Conservation (phyloP, 2,329 filamentous ascomycete species). For the Fusarium dimerum region DNA sequence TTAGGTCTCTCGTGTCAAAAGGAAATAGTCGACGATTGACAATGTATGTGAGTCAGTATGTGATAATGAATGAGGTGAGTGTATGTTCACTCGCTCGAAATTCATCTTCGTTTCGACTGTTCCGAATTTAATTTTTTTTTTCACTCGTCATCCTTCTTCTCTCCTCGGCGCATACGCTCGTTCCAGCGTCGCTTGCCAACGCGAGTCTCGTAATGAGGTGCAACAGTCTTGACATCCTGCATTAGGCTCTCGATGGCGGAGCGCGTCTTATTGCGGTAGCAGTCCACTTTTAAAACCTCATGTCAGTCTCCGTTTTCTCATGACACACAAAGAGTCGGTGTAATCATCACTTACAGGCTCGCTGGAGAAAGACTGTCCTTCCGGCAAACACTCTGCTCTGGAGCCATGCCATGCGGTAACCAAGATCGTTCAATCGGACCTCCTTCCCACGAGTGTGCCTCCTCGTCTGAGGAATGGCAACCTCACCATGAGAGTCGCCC, state of each 20-base stretch:
- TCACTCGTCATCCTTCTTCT: slow-evolving; percentile 33
- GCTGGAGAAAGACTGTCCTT: slow-evolving; percentile 83
- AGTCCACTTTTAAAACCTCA: slow-evolving; percentile 70
- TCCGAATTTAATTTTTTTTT: slow-evolving; percentile 2
- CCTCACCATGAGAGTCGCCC: slow-evolving; percentile 69
- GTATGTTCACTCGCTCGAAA: too few species aligned
- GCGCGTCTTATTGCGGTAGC: slow-evolving; percentile 89
- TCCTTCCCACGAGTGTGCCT: slow-evolving; percentile 74
- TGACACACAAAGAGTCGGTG: background rate
- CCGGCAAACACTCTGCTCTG: slow-evolving; percentile 91
- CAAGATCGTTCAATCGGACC: slow-evolving; percentile 87
- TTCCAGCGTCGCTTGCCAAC: slow-evolving; percentile 79
- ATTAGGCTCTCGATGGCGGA: slow-evolving; percentile 77
- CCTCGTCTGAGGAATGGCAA: slow-evolving; percentile 74
- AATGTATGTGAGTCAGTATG: slow-evolving; percentile 2
- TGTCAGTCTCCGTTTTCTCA: slow-evolving; percentile 4
- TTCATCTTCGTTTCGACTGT: too few species aligned
- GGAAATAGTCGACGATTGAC: slow-evolving; percentile 2
- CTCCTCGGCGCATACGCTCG: slow-evolving; percentile 51
- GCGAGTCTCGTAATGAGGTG: slow-evolving; percentile 86
- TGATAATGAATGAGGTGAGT: too few species aligned
- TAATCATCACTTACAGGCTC: slow-evolving; percentile 70
- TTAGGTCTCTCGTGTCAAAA: slow-evolving; percentile 14
- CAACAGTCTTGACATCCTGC: slow-evolving; percentile 71
- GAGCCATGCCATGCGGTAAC: slow-evolving; percentile 94